phyloP scores from a whole-genome alignment of 78 protist genomes.

The Diacronema lutheri region DNA sequence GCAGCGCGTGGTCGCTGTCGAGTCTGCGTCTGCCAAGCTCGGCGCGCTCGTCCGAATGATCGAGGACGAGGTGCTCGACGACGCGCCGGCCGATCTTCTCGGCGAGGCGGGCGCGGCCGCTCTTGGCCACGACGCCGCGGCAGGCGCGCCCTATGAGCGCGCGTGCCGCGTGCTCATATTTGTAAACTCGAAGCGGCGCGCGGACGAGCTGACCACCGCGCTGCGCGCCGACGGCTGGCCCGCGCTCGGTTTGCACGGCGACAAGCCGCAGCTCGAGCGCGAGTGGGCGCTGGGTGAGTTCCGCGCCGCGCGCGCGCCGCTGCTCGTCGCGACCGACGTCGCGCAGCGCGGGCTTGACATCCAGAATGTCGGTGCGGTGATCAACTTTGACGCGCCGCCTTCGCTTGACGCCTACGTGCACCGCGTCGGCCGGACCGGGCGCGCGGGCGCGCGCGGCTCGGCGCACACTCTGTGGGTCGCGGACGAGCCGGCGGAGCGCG shows the following conservation, averaged over 20 bases:
- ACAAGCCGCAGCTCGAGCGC: constrained; percentile 80
- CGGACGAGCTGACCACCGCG: constrained; percentile 48
- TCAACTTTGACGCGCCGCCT: constrained; percentile 56
- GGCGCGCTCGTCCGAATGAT: too few species aligned
- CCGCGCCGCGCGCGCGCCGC: constrained; percentile 55
- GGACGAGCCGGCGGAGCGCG: too few species aligned
- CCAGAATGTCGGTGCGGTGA: constrained; percentile 32
- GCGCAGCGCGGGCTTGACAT: constrained; percentile 73
- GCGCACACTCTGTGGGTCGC: constrained; percentile 53
- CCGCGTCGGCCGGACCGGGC: constrained; percentile 92
- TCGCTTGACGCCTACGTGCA: constrained; percentile 86
- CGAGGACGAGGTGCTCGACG: too few species aligned
- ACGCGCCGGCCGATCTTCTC: too few species aligned
- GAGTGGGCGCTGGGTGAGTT: constrained; percentile 59
- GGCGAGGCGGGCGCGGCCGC: too few species aligned
- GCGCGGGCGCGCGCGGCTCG: constrained; percentile 70
- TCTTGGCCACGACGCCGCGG: too few species aligned
- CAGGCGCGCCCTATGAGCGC: too few species aligned
- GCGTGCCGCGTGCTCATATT: constrained; percentile 62
- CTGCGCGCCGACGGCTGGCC: constrained; percentile 47
- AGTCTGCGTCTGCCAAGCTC: too few species aligned
- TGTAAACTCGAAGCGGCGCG: constrained; percentile 62
- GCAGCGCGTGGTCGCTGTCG: too few species aligned
- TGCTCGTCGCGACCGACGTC: constrained; percentile 64
- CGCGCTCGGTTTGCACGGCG: constrained; percentile 90